Conservation (phyloP, 139 green algal genomes). For the Axilococcus clingmanii region DNA sequence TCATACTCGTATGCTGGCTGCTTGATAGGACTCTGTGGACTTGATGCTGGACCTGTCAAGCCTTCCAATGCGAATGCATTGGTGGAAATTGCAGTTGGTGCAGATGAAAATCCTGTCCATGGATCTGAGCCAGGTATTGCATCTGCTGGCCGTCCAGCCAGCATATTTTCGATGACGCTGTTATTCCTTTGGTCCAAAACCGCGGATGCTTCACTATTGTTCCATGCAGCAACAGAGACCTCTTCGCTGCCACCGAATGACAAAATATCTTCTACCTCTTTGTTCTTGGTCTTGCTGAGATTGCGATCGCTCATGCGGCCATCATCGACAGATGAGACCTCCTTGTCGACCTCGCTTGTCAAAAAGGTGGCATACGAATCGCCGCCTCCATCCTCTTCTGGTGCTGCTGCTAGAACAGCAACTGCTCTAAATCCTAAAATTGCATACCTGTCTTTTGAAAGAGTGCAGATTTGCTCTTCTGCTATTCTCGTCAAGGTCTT, state of each 20-base stretch:
- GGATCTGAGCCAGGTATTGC: too few relatives aligned
- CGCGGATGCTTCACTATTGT: too few relatives aligned
- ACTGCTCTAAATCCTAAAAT: conserved; percentile 19
- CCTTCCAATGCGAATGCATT: too few relatives aligned
- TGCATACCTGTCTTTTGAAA: conserved; percentile 15
- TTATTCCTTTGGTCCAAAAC: too few relatives aligned
- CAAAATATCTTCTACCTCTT: conserved; percentile 27
- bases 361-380: conserved; percentile 13
- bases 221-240: too few relatives aligned
- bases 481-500: conserved; percentile 6
- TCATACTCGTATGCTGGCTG: too few relatives aligned
- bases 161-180: conserved; percentile 16
- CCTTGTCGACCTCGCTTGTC: background rate
- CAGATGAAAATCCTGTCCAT: too few relatives aligned
- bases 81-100: too few relatives aligned
- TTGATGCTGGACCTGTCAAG: too few relatives aligned
- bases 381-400: conserved; percentile 8
- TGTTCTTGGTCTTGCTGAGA: conserved; percentile 18
- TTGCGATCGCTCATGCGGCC: background rate
- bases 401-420: conserved; percentile 6
- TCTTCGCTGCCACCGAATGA: conserved; percentile 18
- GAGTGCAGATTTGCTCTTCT: conserved; percentile 22
- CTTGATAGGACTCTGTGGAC: too few relatives aligned
- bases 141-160: conserved; percentile 10
- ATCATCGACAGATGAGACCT: background rate